Evolutionary conservation across 306 rosid species (phyloP).

Genomic region (Vigna radiata): DNA sequence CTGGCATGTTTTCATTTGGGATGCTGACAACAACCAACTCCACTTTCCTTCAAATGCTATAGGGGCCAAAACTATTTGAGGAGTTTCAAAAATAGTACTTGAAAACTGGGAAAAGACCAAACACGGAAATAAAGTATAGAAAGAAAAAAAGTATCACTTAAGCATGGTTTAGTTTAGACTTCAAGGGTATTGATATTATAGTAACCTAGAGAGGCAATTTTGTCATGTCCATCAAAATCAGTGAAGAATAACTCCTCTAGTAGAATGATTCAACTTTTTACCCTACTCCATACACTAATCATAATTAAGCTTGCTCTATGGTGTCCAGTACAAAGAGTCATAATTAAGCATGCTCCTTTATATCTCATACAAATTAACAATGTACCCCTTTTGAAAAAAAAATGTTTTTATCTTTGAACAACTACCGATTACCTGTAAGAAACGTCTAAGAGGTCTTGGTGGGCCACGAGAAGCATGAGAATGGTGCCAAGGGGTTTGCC

Average conservation of each 20-base stretch:
- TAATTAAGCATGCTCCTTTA: constrained; percentile 43
- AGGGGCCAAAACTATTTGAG: constrained; percentile 1
- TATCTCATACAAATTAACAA: background rate
- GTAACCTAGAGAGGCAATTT: constrained; percentile 13
- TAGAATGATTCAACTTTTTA: constrained; percentile 8
- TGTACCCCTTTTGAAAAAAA: background rate
- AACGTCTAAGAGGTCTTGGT: constrained; percentile 88
- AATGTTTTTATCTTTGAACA: background rate
- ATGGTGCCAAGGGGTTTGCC: constrained; percentile 99
- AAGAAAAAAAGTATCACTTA: background rate
- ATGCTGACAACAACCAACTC: constrained; percentile 30
- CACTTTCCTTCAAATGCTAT: constrained; percentile 9
- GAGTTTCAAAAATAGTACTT: background rate
- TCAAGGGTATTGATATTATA: background rate
- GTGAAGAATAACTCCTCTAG: constrained; percentile 11
- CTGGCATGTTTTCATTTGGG: constrained; percentile 8
- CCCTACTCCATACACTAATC: constrained; percentile 39
- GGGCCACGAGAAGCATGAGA: constrained; percentile 98
- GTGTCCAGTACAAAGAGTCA: constrained; percentile 28
- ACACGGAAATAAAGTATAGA: background rate
- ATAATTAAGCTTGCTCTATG: constrained; percentile 45
- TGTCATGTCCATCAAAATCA: constrained; percentile 22
- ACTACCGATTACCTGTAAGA: constrained; percentile 65
- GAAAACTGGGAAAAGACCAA: constrained; percentile 10
- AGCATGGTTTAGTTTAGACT: background rate